These are phyloP conservation scores for Alternaria ethzedia DNA, from an alignment of 2,329 filamentous ascomycete species.

Conservation along the genomic window DNA sequence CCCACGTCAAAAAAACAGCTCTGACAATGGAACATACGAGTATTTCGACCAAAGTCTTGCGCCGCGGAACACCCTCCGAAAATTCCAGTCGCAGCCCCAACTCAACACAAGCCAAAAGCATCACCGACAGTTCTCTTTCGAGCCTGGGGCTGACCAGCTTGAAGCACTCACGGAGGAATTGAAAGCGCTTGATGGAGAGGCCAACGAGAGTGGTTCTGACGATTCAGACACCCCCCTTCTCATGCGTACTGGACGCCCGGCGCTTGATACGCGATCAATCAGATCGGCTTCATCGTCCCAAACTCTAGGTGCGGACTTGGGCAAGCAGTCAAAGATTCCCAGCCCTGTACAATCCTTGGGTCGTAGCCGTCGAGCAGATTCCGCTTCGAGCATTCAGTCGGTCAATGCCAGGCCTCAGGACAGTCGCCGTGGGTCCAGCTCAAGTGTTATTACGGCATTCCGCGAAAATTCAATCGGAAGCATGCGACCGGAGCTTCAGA, in stretches of 20 bases:
- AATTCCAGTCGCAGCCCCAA: conserved; percentile 26
- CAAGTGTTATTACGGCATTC: conserved; percentile 40
- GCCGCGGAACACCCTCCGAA: conserved; percentile 7
- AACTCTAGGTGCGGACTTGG: conserved; percentile 12
- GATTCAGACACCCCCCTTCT: conserved; percentile 5
- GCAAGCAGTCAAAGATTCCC: conserved; percentile 51
- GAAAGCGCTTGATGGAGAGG: conserved; percentile 5
- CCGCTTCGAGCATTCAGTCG: conserved; percentile 48
- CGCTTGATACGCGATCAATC: background rate
- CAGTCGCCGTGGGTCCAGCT: conserved; percentile 35
- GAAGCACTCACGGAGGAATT: conserved; percentile 23
- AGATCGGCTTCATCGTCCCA: background rate
- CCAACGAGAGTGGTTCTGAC: conserved; percentile 9
- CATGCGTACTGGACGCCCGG: background rate
- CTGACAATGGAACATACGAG: background rate
- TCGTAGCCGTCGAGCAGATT: conserved; percentile 48
- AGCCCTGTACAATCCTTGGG: conserved; percentile 49
- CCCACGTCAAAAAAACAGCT: background rate
- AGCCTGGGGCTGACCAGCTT: conserved; percentile 50
- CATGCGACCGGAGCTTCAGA: conserved; percentile 16
- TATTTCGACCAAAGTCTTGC: background rate
- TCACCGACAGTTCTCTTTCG: conserved; percentile 52
- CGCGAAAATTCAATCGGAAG: conserved; percentile 23
- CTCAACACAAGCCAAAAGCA: conserved; percentile 24
- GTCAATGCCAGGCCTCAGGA: conserved; percentile 25